A percentile compares a stretch with the other conserved stretches of the same genome.
These are phyloP conservation scores for Penicillium diatomitis DNA, from an alignment of 495 filamentous ascomycete genomes.

Conservation along the genomic window DNA sequence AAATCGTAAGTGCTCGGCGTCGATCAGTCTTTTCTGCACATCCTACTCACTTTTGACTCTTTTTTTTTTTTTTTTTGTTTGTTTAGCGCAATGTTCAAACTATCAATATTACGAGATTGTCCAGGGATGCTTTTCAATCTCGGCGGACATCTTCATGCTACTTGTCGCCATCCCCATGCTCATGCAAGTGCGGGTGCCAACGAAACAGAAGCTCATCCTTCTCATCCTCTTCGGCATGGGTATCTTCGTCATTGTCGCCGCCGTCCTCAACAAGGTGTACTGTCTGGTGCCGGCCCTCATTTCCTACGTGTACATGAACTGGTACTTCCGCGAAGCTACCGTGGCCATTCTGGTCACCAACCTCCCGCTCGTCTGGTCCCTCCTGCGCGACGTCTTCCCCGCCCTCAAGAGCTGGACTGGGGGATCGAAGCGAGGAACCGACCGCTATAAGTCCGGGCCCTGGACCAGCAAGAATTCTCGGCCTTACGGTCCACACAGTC, in stretches of 20 bases:
- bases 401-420: slow-evolving; percentile 39
- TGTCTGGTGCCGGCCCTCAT: slow-evolving; percentile 45
- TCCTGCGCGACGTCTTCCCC: slow-evolving; percentile 51
- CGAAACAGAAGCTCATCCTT: slow-evolving; percentile 49
- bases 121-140: slow-evolving; percentile 50
- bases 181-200: slow-evolving; percentile 45
- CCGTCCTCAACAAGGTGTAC: slow-evolving; percentile 59
- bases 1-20: slow-evolving; percentile 12
- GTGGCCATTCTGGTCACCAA: slow-evolving; percentile 59
- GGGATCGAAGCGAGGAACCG: slow-evolving; percentile 29
- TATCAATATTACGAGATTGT: slow-evolving; percentile 46
- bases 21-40: too few species aligned
- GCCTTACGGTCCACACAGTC: slow-evolving; percentile 26
- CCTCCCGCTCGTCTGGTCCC: slow-evolving; percentile 56
- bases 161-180: slow-evolving; percentile 54
- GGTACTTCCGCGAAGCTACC: slow-evolving; percentile 62
- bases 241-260: slow-evolving; percentile 58
- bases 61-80: too few species aligned
- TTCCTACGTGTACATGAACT: slow-evolving; percentile 52
- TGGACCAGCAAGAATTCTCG: slow-evolving; percentile 31
- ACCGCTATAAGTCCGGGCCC: slow-evolving; percentile 29
- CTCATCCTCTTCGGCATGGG: slow-evolving; percentile 46
- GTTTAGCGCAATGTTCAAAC: slow-evolving; percentile 38
- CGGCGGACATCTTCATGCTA: slow-evolving; percentile 58
- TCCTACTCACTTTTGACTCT: background rate